Percentiles rank a stretch among this genome's conserved stretches.
Evolutionary conservation across 352 stramenopile species (phyloP).

Genomic region (Peronospora tabacina): DNA sequence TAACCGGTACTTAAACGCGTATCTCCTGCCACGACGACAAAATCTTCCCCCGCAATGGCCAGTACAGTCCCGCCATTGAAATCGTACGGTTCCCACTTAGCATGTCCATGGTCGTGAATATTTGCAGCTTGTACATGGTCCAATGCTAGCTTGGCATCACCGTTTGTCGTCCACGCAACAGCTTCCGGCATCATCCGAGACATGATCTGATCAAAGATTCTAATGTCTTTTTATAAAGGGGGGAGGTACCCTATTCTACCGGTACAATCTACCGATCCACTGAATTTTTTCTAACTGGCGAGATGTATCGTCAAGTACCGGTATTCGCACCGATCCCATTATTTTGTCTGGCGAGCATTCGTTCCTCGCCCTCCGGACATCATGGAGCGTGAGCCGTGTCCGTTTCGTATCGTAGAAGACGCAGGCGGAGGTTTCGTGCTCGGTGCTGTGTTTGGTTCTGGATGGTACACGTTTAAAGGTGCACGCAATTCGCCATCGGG

Average conservation of each 20-base stretch:
- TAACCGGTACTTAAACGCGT: conserved; percentile 96
- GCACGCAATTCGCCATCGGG: conserved; percentile 89
- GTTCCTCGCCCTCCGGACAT: neutral
- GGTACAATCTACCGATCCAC: no score
- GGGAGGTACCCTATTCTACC: neutral
- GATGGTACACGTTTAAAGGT: conserved; percentile 96
- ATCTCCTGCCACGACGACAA: conserved; percentile 93
- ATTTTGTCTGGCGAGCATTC: no score
- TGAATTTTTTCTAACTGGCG: no score
- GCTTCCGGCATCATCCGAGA: conserved; percentile 38
- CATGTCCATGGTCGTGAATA: conserved; percentile 38
- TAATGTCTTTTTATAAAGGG: conserved; percentile 1
- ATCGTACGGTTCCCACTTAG: conserved; percentile 77
- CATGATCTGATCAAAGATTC: conserved; percentile 20
- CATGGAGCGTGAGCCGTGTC: conserved; percentile 93
- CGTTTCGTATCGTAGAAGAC: conserved; percentile 98
- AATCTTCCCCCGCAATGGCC: conserved; percentile 93
- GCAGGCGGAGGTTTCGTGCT: conserved; percentile 96
- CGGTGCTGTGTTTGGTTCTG: conserved; percentile 90
- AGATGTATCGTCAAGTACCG: no score
- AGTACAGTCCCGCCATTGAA: conserved; percentile 85
- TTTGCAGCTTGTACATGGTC: conserved; percentile 20
- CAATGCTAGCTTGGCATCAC: conserved; percentile 40
- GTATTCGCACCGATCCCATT: no score
- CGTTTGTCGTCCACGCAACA: conserved; percentile 60